Evolutionary conservation across 2,329 filamentous ascomycete species (phyloP).

Genomic region (Bipolaris victoriae): DNA sequence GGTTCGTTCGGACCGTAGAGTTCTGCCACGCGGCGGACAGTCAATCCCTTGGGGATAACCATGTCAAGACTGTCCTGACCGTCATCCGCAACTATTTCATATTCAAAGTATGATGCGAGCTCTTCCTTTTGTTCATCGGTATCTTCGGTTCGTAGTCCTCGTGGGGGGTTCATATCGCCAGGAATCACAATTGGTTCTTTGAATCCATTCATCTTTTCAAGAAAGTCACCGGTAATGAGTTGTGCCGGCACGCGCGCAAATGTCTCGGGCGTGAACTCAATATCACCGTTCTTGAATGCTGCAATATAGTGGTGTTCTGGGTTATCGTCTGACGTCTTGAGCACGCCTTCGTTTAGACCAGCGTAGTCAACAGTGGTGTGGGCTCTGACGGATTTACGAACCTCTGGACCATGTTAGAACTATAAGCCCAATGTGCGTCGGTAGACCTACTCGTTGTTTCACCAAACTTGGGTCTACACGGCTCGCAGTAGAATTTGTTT

Average conservation of each 20-base stretch:
- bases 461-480: slow-evolving; percentile 65
- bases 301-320: slow-evolving; percentile 72
- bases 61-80: slow-evolving; percentile 71
- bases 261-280: slow-evolving; percentile 64
- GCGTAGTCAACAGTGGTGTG: slow-evolving; percentile 72
- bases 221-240: slow-evolving; percentile 66
- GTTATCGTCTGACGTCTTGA: slow-evolving; percentile 69
- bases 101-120: slow-evolving; percentile 51
- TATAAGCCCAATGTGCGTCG: slow-evolving; percentile 29
- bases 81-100: slow-evolving; percentile 60
- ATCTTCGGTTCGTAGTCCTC: slow-evolving; percentile 35
- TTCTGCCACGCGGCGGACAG: slow-evolving; percentile 67
- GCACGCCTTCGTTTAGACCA: slow-evolving; percentile 68
- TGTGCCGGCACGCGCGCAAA: slow-evolving; percentile 70
- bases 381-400: slow-evolving; percentile 69
- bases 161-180: slow-evolving; percentile 63
- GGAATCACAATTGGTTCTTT: slow-evolving; percentile 71
- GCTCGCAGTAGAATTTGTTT: slow-evolving; percentile 70
- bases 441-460: slow-evolving; percentile 63
- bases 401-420: slow-evolving; percentile 50
- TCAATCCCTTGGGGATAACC: slow-evolving; percentile 69
- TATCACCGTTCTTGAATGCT: slow-evolving; percentile 68
- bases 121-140: slow-evolving; percentile 24
- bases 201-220: slow-evolving; percentile 68
- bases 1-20: slow-evolving; percentile 67